phyloP scores from a whole-genome alignment of 2,329 filamentous ascomycete genomes.

The Epichloe sylvatica region DNA sequence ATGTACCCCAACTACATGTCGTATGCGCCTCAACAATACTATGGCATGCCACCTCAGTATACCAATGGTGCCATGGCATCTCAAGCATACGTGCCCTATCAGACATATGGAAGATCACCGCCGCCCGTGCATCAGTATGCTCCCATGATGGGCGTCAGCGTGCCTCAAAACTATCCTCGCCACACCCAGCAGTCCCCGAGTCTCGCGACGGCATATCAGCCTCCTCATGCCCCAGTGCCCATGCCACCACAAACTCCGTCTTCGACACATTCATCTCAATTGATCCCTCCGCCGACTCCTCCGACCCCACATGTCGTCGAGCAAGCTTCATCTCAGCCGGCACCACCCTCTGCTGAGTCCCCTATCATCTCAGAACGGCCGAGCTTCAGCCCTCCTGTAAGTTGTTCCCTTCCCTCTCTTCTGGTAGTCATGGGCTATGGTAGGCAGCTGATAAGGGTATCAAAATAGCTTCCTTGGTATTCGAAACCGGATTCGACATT shows the following conservation, averaged over 20 bases:
- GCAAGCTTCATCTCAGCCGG: constrained; percentile 12
- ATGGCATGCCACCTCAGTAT: constrained; percentile 46
- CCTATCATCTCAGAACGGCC: constrained; percentile 9
- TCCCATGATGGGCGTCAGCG: constrained; percentile 34
- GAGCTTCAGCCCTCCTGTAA: constrained; percentile 38
- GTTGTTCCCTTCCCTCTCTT: constrained; percentile 13
- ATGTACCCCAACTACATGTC: constrained; percentile 40
- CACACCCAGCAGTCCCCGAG: constrained; percentile 38
- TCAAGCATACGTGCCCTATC: constrained; percentile 35
- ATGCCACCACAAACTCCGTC: constrained; percentile 37
- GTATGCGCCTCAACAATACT: constrained; percentile 32
- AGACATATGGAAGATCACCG: constrained; percentile 34
- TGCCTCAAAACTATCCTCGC: constrained; percentile 33
- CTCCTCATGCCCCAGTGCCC: constrained; percentile 31
- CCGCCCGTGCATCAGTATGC: constrained; percentile 41
- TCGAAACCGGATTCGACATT: constrained; percentile 38
- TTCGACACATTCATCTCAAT: constrained; percentile 35
- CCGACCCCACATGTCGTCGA: constrained; percentile 28
- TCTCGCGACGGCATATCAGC: constrained; percentile 43
- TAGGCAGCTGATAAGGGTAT: neutral
- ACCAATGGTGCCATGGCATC: constrained; percentile 36
- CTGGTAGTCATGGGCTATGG: neutral
- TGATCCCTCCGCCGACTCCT: constrained; percentile 31
- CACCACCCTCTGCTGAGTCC: constrained; percentile 1
- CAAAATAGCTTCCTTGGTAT: constrained; percentile 41